These are phyloP conservation scores for Beauveria bassiana DNA, from an alignment of 2,329 filamentous ascomycete genomes.

Conservation along the genomic window DNA sequence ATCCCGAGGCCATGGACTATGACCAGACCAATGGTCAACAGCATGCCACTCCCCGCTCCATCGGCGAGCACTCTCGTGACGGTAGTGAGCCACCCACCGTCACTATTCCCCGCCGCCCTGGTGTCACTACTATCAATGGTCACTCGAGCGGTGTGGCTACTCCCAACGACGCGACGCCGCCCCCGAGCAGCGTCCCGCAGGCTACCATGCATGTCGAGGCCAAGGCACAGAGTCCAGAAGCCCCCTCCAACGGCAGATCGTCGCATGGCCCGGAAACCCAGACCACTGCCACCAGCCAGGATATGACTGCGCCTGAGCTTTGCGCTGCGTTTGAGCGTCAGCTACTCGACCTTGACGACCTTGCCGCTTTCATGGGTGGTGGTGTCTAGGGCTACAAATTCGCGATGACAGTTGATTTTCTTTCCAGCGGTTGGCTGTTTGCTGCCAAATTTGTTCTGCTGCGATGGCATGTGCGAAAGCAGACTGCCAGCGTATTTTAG, in stretches of 20 bases:
- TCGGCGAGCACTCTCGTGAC: slow-evolving; percentile 35
- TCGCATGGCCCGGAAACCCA: slow-evolving; percentile 23
- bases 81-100: slow-evolving; percentile 43
- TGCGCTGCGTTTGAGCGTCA: slow-evolving; percentile 53
- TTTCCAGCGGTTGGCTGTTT: not conserved
- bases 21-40: slow-evolving; percentile 34
- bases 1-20: slow-evolving; percentile 50
- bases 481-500: not conserved
- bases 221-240: slow-evolving; percentile 29
- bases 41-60: slow-evolving; percentile 25
- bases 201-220: slow-evolving; percentile 21
- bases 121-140: slow-evolving; percentile 53
- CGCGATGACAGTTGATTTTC: not conserved
- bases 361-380: slow-evolving; percentile 56
- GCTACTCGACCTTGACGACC: slow-evolving; percentile 51
- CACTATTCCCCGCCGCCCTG: slow-evolving; percentile 40
- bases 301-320: slow-evolving; percentile 53
- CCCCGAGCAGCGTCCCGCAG: slow-evolving; percentile 12
- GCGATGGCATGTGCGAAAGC: not conserved
- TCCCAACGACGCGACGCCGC: slow-evolving; percentile 11
- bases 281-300: slow-evolving; percentile 30
- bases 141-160: slow-evolving; percentile 36
- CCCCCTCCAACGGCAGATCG: slow-evolving; percentile 23
- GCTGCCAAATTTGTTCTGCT: slow-evolving; percentile 5
- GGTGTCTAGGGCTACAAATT: slow-evolving; percentile 35